These are phyloP conservation scores for Metschnikowia arizonensis DNA, from an alignment of 805 yeast genomes.

Conservation along the genomic window DNA sequence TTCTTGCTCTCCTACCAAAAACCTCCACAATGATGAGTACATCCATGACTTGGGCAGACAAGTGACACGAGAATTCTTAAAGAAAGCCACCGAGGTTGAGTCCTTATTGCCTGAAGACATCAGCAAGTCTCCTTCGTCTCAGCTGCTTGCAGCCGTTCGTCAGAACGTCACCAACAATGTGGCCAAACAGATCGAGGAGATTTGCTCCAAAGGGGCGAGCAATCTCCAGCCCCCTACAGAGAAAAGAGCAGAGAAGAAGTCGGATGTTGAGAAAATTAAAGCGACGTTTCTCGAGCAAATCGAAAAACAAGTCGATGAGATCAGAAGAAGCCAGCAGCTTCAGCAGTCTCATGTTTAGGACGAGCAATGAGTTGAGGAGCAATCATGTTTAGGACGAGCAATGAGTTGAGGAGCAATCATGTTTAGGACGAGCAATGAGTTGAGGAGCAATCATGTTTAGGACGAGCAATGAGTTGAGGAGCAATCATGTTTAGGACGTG, in stretches of 20 bases:
- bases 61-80: constrained; percentile 30
- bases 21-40: constrained; percentile 12
- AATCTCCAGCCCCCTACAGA: constrained; percentile 8
- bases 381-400: too few species aligned
- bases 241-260: neutral
- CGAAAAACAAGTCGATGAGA: constrained; percentile 25
- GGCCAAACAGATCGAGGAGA: constrained; percentile 26
- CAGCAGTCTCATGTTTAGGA: constrained; percentile 4
- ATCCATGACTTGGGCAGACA: constrained; percentile 34
- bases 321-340: constrained; percentile 11
- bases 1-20: neutral
- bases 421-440: too few species aligned
- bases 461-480: too few species aligned
- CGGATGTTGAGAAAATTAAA: constrained; percentile 20
- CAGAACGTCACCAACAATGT: constrained; percentile 31
- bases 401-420: too few species aligned
- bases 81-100: constrained; percentile 31
- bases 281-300: constrained; percentile 25
- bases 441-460: too few species aligned
- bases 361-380: too few species aligned
- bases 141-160: constrained; percentile 23
- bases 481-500: too few species aligned
- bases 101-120: constrained; percentile 15
- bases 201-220: constrained; percentile 9
- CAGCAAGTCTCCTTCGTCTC: constrained; percentile 9